Base-by-base conservation (phyloP, 441 rosid genomes). In the Theobroma grandiflorum region DNA sequence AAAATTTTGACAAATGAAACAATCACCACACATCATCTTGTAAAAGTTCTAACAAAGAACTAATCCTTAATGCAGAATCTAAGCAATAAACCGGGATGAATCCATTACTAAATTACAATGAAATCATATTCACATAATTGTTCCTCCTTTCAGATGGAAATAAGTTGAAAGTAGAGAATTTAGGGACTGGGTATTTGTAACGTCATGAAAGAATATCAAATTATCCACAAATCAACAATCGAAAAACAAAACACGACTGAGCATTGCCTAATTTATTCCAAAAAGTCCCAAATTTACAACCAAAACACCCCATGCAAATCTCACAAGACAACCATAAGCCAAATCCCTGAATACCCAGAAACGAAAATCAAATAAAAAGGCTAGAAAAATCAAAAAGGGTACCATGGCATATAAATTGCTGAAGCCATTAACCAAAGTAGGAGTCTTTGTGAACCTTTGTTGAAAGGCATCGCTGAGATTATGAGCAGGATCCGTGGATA, bases 401-500 rank as follows among this genome's bases (percentile, higher is more conserved):
- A 97, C 99, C 99, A 97, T 95, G 53, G 99, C 98, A 62, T 90
- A 97, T 45, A 97, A 88, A 90, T 97, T 97, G 85, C 91, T 75
- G 92, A 97, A 97, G 14, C 99, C 99, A 87, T 91, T 89, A 70
- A 95, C 97, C 84, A 97, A 79, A 83, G 98, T 89, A 4, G 99
- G 99, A 4, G 88, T 80, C 86, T 90, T 97, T 33, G 98, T 91
- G 84, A 97, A 97, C 15, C 99, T 93, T 75, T 97, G 98, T 79
- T 97, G 99, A 86, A 97, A 97, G 6, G 99, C 99, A 82, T 97
- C 98, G 85, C 99, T 97, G 84, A 95, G 99, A 86, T 97, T 97
- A 88, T 97, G 99, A 85, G 99, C 99, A 2, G 99, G 99, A 80
- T 97, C 99, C 55, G 99, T 97, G 83, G 99, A 97, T 78, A 97